These are phyloP conservation scores for Glycine soja DNA, from an alignment of 306 rosid species.

Conservation along the genomic window DNA sequence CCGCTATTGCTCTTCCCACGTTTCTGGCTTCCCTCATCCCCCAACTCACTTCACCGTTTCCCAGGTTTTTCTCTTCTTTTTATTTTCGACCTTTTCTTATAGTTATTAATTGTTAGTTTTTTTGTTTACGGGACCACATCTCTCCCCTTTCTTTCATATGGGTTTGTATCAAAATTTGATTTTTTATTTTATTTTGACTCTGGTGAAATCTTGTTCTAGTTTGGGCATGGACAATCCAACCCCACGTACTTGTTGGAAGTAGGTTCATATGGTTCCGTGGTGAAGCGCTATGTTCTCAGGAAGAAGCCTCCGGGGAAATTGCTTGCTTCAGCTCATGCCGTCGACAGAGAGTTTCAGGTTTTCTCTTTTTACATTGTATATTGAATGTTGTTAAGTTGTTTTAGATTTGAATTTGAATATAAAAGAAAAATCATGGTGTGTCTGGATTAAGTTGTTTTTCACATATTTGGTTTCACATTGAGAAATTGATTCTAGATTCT, in stretches of 20 bases:
- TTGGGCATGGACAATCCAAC: constrained; percentile 93
- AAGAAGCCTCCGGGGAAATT: constrained; percentile 88
- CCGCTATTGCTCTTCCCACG: constrained; percentile 71
- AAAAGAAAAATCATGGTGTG: no score
- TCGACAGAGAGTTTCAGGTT: constrained; percentile 92
- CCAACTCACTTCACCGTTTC: constrained; percentile 69
- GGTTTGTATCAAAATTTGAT: constrained; percentile 31
- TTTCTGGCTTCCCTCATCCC: constrained; percentile 70
- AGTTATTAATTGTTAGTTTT: no score
- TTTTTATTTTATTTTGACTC: background rate
- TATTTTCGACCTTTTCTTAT: no score
- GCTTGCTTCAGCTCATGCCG: constrained; percentile 93
- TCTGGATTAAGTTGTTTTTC: no score
- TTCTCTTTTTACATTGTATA: no score
- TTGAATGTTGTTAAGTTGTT: no score
- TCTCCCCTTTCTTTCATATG: background rate
- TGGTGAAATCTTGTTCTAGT: constrained; percentile 55
- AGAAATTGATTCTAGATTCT: no score
- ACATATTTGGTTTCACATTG: no score
- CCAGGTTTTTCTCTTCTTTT: constrained; percentile 57
- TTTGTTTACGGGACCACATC: no score
- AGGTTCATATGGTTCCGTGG: constrained; percentile 50
- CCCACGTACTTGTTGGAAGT: constrained; percentile 89
- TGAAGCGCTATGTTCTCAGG: constrained; percentile 81
- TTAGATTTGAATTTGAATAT: no score